Conservation (phyloP, 2,329 filamentous ascomycete species). For the Colletotrichum sp. region DNA sequence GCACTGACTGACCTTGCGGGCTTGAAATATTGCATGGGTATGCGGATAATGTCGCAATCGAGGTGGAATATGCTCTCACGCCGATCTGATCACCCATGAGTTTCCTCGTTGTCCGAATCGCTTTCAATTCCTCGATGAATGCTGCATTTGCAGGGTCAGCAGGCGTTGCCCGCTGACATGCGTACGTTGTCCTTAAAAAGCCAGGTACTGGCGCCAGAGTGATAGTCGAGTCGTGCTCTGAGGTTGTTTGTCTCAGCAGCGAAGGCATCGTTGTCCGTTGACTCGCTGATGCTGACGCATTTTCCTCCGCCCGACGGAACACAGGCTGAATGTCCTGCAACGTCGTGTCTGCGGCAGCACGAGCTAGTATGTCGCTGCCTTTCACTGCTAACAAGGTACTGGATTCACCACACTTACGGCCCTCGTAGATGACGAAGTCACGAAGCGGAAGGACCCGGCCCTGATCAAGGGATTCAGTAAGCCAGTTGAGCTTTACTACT, state of each 20-base stretch:
- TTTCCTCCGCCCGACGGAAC: background rate
- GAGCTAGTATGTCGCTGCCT: conserved; percentile 25
- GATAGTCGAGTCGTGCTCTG: conserved; percentile 70
- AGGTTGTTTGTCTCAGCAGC: conserved; percentile 74
- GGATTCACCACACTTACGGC: conserved; percentile 32
- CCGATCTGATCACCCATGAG: conserved; percentile 80
- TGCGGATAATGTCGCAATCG: conserved; percentile 82
- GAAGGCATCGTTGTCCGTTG: conserved; percentile 24
- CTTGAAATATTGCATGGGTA: conserved; percentile 66
- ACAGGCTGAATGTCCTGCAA: background rate
- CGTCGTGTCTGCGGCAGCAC: conserved; percentile 11
- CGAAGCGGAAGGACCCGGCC: conserved; percentile 50
- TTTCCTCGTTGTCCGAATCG: conserved; percentile 74
- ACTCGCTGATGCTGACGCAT: background rate
- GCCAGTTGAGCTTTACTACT: conserved; percentile 66
- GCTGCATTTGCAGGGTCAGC: conserved; percentile 71
- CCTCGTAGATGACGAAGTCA: conserved; percentile 61
- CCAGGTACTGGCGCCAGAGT: conserved; percentile 68
- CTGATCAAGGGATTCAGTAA: conserved; percentile 55
- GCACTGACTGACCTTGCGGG: conserved; percentile 48
- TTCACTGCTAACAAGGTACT: background rate
- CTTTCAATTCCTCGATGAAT: conserved; percentile 77
- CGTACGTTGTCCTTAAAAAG: conserved; percentile 59
- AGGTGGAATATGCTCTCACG: conserved; percentile 84
- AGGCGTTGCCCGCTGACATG: conserved; percentile 81